phyloP scores from a whole-genome alignment of 345 rosid species.

The Tarenaya hassleriana region DNA sequence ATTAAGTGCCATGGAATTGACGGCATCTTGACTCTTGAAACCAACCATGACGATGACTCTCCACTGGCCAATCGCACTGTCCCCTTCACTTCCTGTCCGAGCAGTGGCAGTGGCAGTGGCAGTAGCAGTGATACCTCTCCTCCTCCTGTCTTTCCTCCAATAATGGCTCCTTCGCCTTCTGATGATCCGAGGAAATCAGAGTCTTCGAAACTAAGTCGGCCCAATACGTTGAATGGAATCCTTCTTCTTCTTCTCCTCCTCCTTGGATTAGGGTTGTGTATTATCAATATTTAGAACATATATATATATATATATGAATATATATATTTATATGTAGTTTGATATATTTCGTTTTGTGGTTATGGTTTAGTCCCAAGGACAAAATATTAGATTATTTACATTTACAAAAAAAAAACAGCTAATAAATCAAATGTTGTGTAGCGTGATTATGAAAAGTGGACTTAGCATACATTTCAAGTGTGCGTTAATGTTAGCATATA shows the following conservation, averaged over 20 bases:
- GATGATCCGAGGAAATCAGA: constrained; percentile 24
- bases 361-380: too few relatives aligned
- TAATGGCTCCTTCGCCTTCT: constrained; percentile 18
- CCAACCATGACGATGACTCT: constrained; percentile 12
- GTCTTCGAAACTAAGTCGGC: constrained; percentile 12
- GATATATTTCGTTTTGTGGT: too few relatives aligned
- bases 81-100: constrained; percentile 33
- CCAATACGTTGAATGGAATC: not conserved
- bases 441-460: too few relatives aligned
- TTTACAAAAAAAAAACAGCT: too few relatives aligned
- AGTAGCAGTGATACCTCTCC: not conserved
- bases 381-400: too few relatives aligned
- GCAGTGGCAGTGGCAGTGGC: constrained; percentile 16
- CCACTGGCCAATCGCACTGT: constrained; percentile 17
- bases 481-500: too few relatives aligned
- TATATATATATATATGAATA: too few relatives aligned
- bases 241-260: not conserved
- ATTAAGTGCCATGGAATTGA: constrained; percentile 77
- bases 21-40: constrained; percentile 33
- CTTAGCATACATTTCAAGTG: too few relatives aligned
- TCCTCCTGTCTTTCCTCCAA: not conserved
- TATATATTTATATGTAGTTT: too few relatives aligned
- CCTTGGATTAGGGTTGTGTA: not conserved
- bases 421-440: too few relatives aligned
- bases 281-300: constrained; percentile 12